Evolutionary conservation across 2,329 filamentous ascomycete genomes (phyloP), one percentile per base, ranked within the genome.

Genomic region (Neophaeococcomyces mojaviensis): DNA sequence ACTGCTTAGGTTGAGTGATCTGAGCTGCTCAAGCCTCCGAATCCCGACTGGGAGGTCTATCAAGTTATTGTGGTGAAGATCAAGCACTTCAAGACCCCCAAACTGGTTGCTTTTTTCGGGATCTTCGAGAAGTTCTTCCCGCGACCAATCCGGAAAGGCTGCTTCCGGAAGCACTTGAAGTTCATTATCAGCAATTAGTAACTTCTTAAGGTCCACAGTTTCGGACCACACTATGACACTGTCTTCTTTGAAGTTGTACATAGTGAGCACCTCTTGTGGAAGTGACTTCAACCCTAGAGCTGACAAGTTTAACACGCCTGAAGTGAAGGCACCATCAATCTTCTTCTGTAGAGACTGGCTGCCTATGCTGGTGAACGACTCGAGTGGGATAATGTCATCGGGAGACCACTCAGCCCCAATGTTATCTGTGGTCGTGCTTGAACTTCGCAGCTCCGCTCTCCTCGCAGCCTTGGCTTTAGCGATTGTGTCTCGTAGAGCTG

Each of bases 151-250:
- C 0, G 90, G 89, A 56, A 97, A 96, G 15, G 88, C 71, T 2
- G 72, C 68, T 15, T 92, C 86, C 2, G 80, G 77, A 28, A 97
- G 72, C 26, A 72, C 71, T 57, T 86, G 80, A 39, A 98, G 65
- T 58, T 95, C 86, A 59, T 98, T 97, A 59, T 95, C 88, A 7
- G 90, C 88, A 4, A 86, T 88, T 53, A 92, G 79, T 40, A 97
- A 81, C 50, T 84, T 81, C 1, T 82, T 84, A 37, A 97, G 68
- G 60, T 97, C 90, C 9, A 97, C 87, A 49, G 85, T 84, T 64
- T 97, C 90, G 2, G 88, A 88, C 92, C 92, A 97, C 28, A 82
- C 79, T 18, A 76, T 69, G 10, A 71, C 72, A 31, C 82, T 78
- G 46, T 77, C 74, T 44, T 88, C 81, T 22, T 48, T 18, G 15